Evolutionary conservation across 805 yeast genomes (phyloP).

Genomic region (Nakazawaea populi): DNA sequence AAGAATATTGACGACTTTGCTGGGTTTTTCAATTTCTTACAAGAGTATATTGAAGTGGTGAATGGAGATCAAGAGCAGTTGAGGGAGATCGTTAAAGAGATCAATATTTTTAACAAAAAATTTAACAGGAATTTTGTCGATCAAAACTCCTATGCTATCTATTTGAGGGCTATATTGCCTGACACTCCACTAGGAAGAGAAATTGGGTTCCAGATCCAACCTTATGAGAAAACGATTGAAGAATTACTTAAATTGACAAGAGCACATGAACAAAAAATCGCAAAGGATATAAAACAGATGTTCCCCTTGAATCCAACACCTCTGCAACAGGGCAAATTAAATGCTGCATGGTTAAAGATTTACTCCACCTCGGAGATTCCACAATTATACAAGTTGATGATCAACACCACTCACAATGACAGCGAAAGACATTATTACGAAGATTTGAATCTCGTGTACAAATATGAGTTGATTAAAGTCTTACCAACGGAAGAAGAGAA

Average conservation of each 20-base stretch:
- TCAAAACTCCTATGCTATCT: slow-evolving; percentile 28
- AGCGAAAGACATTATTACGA: slow-evolving; percentile 52
- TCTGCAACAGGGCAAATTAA: slow-evolving; percentile 32
- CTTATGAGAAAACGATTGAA: slow-evolving; percentile 33
- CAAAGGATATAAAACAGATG: slow-evolving; percentile 40
- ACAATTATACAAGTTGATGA: slow-evolving; percentile 43
- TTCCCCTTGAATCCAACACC: slow-evolving; percentile 36
- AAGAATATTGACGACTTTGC: slow-evolving; percentile 30
- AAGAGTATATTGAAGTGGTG: slow-evolving; percentile 32
- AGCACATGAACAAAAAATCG: slow-evolving; percentile 32
- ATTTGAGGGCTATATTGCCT: slow-evolving; percentile 48
- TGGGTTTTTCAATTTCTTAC: slow-evolving; percentile 41
- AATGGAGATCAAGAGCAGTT: slow-evolving; percentile 34
- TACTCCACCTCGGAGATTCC: slow-evolving; percentile 48
- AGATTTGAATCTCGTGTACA: slow-evolving; percentile 50
- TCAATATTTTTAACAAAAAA: slow-evolving; percentile 38
- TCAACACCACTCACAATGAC: slow-evolving; percentile 55
- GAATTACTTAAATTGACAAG: slow-evolving; percentile 36
- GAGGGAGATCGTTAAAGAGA: slow-evolving; percentile 42
- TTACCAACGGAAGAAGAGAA: slow-evolving; percentile 40
- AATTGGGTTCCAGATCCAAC: slow-evolving; percentile 40
- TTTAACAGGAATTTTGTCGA: slow-evolving; percentile 23
- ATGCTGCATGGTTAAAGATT: slow-evolving; percentile 38
- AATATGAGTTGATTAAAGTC: slow-evolving; percentile 45
- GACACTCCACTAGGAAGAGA: slow-evolving; percentile 48